Evolutionary conservation across 164 flowering plant species (phyloP), one percentile per base, ranked within the genome.

Genomic region (Echeveria elegans): DNA sequence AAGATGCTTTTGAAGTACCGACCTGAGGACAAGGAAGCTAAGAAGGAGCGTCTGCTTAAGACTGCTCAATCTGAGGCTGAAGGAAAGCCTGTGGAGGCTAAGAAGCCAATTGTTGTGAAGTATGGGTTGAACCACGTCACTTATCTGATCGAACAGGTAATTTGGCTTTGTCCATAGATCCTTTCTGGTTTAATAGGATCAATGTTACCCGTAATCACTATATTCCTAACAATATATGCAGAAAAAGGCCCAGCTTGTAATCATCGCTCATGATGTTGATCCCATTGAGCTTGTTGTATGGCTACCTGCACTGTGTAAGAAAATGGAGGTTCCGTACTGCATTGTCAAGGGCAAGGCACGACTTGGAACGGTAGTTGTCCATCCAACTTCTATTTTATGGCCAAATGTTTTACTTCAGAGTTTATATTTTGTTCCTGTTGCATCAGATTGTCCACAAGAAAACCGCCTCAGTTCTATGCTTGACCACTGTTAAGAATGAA

Each of bases 271-370:
- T 40, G 45, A 40, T 15, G 45, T 40, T 40, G 45, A 40, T 40
- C 45, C 45, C 2, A 40, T 40, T 40, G 45, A 40, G 15, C 45
- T 40, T 8, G 45, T 40, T 40, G 45, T 40, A 40, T 40, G 45
- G 45, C 45, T 40, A 40, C 45, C 45, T 2, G 45, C 45, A 7
- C 15, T 40, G 11, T 40, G 45, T 15, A 72, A 89, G 58, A 88
- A 90, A 66, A 86, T 86, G 96, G 96, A 88, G 68, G 75, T 90
- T 64, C 95, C 96, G 0, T 90, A 86, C 74, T 79, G 82, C 65
- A 86, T 90, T 69, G 95, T 90, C 66, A 89, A 89, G 15, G 45
- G 45, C 8, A 40, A 40, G 11, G 45, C 45, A 0, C 45, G 45
- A 7, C 45, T 40, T 40, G 93, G 96, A 78, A 66, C 88, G 74